Conservation (phyloP, 129 eudicot species). For the Arctium minus region DNA sequence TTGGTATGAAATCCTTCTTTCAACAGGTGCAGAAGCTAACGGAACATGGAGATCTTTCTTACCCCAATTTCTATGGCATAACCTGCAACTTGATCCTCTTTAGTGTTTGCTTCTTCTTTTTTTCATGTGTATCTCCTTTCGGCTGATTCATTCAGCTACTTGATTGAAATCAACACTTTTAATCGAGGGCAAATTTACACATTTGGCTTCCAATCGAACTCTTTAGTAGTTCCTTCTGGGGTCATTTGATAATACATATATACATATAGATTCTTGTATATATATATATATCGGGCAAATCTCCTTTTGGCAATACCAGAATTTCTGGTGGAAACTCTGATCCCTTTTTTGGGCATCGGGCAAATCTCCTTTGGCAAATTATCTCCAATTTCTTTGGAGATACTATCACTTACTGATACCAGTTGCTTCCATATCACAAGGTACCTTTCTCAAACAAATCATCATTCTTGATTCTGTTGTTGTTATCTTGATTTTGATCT, state of each 20-base stretch:
- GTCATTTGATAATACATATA: conserved; percentile 8
- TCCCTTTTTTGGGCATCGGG: conserved; percentile 34
- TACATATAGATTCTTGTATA: background rate
- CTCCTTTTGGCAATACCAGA: conserved; percentile 72
- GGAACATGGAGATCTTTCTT: conserved; percentile 6
- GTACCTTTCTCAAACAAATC: conserved; percentile 3
- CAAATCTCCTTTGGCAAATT: conserved; percentile 69
- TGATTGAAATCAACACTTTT: conserved; percentile 18
- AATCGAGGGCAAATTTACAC: conserved; percentile 41
- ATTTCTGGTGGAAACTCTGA: conserved; percentile 36
- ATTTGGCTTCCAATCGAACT: conserved; percentile 26
- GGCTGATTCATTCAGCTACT: conserved; percentile 14
- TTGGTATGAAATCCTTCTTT: background rate
- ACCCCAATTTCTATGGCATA: conserved; percentile 7
- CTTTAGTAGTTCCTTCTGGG: conserved; percentile 40
- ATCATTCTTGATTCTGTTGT: background rate
- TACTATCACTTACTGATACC: conserved; percentile 40
- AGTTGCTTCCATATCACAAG: conserved; percentile 31
- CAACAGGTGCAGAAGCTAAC: conserved; percentile 33
- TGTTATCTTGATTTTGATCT: background rate
- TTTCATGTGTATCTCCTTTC: background rate
- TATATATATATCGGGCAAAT: conserved; percentile 46
- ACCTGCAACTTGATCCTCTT: conserved; percentile 12
- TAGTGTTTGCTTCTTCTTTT: conserved; percentile 7
- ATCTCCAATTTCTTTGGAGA: conserved; percentile 28